Percentiles rank a stretch among this genome's conserved stretches.
Conservation (phyloP, 2,329 filamentous ascomycete genomes). For the Dactylellina drechsleri region DNA sequence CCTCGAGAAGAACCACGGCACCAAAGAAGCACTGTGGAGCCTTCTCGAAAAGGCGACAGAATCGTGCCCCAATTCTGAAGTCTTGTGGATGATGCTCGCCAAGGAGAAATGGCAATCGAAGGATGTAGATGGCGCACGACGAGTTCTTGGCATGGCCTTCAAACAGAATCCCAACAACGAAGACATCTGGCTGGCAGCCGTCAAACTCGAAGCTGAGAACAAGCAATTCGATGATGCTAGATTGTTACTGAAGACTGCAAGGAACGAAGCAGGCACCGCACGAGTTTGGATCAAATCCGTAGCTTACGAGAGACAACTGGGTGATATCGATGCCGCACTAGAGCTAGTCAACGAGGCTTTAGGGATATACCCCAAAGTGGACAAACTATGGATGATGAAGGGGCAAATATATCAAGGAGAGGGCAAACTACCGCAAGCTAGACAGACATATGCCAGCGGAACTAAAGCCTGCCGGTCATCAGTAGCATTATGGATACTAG, state of each 20-base stretch:
- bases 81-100: constrained; percentile 94
- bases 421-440: constrained; percentile 80
- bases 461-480: constrained; percentile 87
- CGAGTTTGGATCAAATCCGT: constrained; percentile 97
- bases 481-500: constrained; percentile 88
- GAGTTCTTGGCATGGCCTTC: constrained; percentile 88
- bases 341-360: constrained; percentile 88
- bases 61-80: constrained; percentile 88
- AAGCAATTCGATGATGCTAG: constrained; percentile 83
- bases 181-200: constrained; percentile 95
- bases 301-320: constrained; percentile 87
- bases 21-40: constrained; percentile 81
- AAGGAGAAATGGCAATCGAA: constrained; percentile 93
- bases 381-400: constrained; percentile 98
- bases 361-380: constrained; percentile 81
- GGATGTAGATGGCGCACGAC: constrained; percentile 84
- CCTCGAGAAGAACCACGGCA: constrained; percentile 88
- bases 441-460: constrained; percentile 88
- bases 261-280: constrained; percentile 90
- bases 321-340: constrained; percentile 80
- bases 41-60: constrained; percentile 93
- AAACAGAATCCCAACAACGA: constrained; percentile 96
- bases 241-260: constrained; percentile 80
- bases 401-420: constrained; percentile 94
- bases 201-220: constrained; percentile 94